Evolutionary conservation across 371 early-diverging fungal species (phyloP), one percentile per base, ranked within the genome.

Genomic region (Coelomomyces lativittatus): DNA sequence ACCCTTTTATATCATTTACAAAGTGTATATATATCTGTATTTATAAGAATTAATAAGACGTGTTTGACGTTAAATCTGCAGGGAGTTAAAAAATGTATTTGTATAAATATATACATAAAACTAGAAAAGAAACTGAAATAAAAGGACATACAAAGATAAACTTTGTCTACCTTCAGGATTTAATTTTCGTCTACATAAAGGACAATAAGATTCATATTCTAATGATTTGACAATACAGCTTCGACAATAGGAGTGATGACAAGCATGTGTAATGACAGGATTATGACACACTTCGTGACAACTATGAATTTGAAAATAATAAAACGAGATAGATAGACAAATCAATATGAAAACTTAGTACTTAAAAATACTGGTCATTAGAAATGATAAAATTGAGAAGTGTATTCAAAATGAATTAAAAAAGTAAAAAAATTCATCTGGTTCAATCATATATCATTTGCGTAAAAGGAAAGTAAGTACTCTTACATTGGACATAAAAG

Each of bases 241-340:
- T 1, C 60, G 54, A 56, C 78, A 78, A 58, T 68, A 79, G 9
- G 71, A 69, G 52, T 79, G 79, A 51, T 72, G 61, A 56, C 79
- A 79, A 12, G 55, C 62, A 28, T 48, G 50, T n/a, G 70, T 72
- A 48, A 79, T 79, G 28, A 76, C 58, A 0, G 79, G 77, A 9
- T 76, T 68, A 19, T 52, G 53, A 52, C 56, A 76, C 21, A 69
- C 69, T 40, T 74, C 77, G 21, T 70, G 67, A 45, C 79, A 79
- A 29, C 72, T 77, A 35, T n/a, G n/a, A n/a, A n/a, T n/a, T n/a
- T n/a, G n/a, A n/a, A n/a, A n/a, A n/a, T n/a, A n/a, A n/a, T n/a
- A n/a, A n/a, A n/a, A n/a, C n/a, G n/a, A 25, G 8, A 14, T 2
- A 1, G 5, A 30, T 5, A 0, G 24, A 14, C 21, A 29, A 38